Conservation (phyloP, 2,329 filamentous ascomycete species). For the Neonectria faginata region DNA sequence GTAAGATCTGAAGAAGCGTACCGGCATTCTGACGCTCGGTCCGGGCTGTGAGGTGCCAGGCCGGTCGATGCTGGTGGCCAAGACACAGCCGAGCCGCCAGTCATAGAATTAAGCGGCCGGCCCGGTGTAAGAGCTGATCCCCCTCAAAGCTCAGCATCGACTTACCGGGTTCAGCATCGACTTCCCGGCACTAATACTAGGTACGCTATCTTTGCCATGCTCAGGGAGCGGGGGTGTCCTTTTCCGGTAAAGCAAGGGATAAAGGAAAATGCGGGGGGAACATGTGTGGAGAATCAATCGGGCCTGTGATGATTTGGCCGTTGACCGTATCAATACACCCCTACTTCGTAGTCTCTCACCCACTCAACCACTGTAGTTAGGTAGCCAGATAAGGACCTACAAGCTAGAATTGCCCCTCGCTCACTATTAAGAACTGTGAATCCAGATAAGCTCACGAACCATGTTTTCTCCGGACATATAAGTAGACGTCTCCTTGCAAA, state of each 20-base stretch:
- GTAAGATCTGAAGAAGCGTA: too few species aligned
- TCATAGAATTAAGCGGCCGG: background rate
- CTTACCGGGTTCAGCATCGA: background rate
- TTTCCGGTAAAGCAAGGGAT: background rate
- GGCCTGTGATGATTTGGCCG: background rate
- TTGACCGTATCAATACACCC: background rate
- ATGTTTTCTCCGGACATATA: too few species aligned
- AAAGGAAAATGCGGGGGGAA: conserved; percentile 1
- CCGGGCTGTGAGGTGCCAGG: too few species aligned
- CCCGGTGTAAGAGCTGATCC: conserved; percentile 4
- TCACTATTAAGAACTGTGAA: too few species aligned
- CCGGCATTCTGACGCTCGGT: too few species aligned
- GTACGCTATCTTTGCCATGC: background rate
- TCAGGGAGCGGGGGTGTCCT: conserved; percentile 1
- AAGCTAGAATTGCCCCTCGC: too few species aligned
- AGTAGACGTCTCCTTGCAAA: too few species aligned
- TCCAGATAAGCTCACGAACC: too few species aligned
- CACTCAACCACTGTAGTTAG: too few species aligned
- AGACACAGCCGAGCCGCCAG: background rate
- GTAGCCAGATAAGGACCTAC: too few species aligned
- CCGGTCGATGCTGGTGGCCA: too few species aligned
- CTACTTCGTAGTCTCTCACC: too few species aligned
- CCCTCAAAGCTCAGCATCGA: background rate
- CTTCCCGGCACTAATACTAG: background rate
- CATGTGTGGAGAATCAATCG: background rate